Base-by-base conservation (phyloP, 2,329 filamentous ascomycete species). In the Cladosporium sp. region DNA sequence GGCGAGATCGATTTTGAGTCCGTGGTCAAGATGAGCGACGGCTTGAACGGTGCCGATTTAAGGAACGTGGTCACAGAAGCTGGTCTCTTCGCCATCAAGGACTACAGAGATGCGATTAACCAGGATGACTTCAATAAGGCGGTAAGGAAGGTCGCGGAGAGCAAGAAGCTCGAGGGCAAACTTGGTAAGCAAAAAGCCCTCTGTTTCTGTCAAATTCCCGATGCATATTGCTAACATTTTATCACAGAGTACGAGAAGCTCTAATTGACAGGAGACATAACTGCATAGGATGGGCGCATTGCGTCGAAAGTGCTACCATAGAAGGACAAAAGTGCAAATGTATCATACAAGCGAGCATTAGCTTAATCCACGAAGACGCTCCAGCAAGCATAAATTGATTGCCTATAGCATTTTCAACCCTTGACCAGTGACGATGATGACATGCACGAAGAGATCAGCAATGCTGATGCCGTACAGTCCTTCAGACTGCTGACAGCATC, bases 51-150 rank as follows among this genome's bases (percentile, higher is more conserved):
- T 72, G 94, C 94, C 51, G 94, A 99, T 84, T 77, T 99, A 80
- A 83, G 94, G 70, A 99, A 99, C 72, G 92, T 99, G 53, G 92
- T 99, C 53, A 99, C 94, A 13, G 94, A 99, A 82, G 94, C 94
- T 65, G 94, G 94, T 62, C 79, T 99, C 37, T 97, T 97, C 74
- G 92, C 94, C 42, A 99, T 99, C 83, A 97, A 97, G 77, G 94
- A 96, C 71, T 96, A 97, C 74, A 83, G 95, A 61, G 94, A 99
- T 68, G 86, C 91, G 12, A 90, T 99, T 76, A 97, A 90, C 77
- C 94, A 99, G 74, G 94, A 99, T 70, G 94, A 99, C 72, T 97
- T 97, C 85, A 99, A 97, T 81, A 97, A 97, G 78, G 94, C 94
- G 3, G 94, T 99, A 56, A 87, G 94, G 65, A 99, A 99, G 84